A percentile compares a stretch with the other conserved stretches of the same genome.
These are phyloP conservation scores for Plasmodium knowlesi DNA, from an alignment of 169 alveolate genomes.

Conservation along the genomic window DNA sequence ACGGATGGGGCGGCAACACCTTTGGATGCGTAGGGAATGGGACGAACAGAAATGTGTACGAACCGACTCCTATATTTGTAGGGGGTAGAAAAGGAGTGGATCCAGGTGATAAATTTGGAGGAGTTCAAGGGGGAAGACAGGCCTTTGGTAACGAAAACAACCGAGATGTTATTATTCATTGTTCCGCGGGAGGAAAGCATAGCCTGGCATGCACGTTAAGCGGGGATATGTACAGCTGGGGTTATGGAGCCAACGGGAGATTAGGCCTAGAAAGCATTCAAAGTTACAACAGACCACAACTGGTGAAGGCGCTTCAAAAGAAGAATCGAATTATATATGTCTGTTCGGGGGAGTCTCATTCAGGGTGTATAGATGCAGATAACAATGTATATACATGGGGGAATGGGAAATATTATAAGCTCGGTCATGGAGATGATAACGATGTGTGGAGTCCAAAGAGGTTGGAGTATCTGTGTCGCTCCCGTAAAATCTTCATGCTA, in stretches of 20 bases:
- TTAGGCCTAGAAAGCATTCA: constrained; percentile 87
- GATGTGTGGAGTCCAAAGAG: constrained; percentile 33
- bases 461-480: background rate
- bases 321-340: constrained; percentile 78
- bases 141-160: background rate
- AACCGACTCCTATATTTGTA: constrained; percentile 77
- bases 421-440: constrained; percentile 83
- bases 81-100: background rate
- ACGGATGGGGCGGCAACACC: constrained; percentile 87
- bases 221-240: constrained; percentile 85
- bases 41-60: constrained; percentile 70
- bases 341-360: constrained; percentile 90
- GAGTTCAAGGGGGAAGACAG: background rate
- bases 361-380: constrained; percentile 88
- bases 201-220: constrained; percentile 76
- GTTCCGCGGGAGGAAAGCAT: constrained; percentile 84
- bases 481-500: background rate
- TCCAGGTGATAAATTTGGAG: background rate
- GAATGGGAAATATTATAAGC: constrained; percentile 84
- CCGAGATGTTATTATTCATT: constrained; percentile 29
- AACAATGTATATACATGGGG: constrained; percentile 92
- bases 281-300: constrained; percentile 76
- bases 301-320: constrained; percentile 58
- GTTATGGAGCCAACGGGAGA: constrained; percentile 88
- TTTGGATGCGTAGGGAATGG: constrained; percentile 90